phyloP scores from a whole-genome alignment of 352 stramenopile species.

The Pythium diclinum region DNA sequence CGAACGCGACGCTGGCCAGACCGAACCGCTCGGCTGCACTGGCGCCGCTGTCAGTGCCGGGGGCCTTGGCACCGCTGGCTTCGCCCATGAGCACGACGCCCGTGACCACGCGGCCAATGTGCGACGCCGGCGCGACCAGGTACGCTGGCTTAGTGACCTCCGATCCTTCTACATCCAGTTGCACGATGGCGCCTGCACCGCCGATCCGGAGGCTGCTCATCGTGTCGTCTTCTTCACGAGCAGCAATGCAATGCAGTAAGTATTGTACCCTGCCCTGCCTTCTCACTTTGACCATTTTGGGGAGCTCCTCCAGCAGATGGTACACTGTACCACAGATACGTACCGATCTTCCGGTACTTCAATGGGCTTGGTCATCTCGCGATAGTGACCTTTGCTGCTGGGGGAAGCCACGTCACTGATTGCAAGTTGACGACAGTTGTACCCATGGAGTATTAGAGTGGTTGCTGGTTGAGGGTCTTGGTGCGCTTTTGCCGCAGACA shows the following conservation, averaged over 20 bases:
- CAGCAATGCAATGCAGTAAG: neutral
- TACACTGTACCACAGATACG: conserved; percentile 16
- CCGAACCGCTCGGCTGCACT: conserved; percentile 32
- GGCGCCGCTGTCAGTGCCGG: neutral
- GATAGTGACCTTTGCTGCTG: conserved; percentile 5
- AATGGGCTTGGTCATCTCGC: neutral
- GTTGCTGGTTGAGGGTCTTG: conserved; percentile 18
- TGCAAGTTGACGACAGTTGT: conserved; percentile 13
- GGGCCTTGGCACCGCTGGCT: conserved; percentile 12
- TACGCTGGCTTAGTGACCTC: conserved; percentile 41
- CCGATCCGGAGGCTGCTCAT: conserved; percentile 17
- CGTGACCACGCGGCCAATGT: conserved; percentile 82
- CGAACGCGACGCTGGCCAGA: conserved; percentile 66
- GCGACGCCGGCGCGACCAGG: conserved; percentile 63
- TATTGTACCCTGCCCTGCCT: neutral
- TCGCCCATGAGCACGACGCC: conserved; percentile 73
- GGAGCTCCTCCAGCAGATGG: neutral
- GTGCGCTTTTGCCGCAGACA: conserved; percentile 4
- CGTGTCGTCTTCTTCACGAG: neutral
- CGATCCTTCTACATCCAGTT: neutral
- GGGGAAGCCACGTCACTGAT: conserved; percentile 28
- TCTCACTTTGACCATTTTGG: neutral
- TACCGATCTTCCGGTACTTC: conserved; percentile 4
- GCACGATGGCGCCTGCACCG: conserved; percentile 21
- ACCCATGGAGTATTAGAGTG: neutral